These are phyloP conservation scores for Agaricales sp. DNA, from an alignment of 1,284 basidiomycete genomes.

Conservation along the genomic window DNA sequence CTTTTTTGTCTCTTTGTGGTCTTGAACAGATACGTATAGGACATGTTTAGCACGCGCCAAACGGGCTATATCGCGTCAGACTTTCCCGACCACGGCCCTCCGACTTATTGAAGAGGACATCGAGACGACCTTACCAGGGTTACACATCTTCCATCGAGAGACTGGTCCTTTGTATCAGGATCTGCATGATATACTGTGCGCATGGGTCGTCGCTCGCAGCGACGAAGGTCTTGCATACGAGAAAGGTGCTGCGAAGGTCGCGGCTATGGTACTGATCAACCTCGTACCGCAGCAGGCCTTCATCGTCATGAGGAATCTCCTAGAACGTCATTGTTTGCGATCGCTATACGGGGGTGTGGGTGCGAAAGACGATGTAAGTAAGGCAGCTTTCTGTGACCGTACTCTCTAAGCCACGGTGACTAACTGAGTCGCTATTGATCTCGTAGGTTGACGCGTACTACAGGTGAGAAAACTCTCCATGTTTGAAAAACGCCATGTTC, in stretches of 20 bases:
- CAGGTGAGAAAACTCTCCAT: constrained; percentile 24
- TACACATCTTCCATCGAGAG: constrained; percentile 80
- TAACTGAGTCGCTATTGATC: constrained; percentile 18
- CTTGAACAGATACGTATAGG: constrained; percentile 61
- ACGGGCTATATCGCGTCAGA: constrained; percentile 57
- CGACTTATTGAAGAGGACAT: constrained; percentile 76
- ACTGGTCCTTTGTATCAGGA: constrained; percentile 82
- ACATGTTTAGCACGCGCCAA: constrained; percentile 66
- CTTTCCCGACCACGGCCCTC: constrained; percentile 67
- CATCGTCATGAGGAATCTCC: constrained; percentile 78
- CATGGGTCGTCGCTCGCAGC: constrained; percentile 85
- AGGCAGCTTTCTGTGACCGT: constrained; percentile 1
- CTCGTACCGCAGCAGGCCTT: constrained; percentile 78
- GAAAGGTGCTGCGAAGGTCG: constrained; percentile 58
- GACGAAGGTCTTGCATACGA: constrained; percentile 84
- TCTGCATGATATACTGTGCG: constrained; percentile 78
- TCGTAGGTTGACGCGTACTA: constrained; percentile 73
- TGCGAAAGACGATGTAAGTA: constrained; percentile 71
- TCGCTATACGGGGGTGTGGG: constrained; percentile 74
- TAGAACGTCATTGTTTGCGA: constrained; percentile 78
- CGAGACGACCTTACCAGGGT: constrained; percentile 65
- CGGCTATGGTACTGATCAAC: constrained; percentile 85
- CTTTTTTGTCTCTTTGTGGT: constrained; percentile 7
- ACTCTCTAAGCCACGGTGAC: no score
- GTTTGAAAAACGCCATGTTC: no score